phyloP scores from a whole-genome alignment of 179 eudicot species.

The Sideroxylon spinosum region DNA sequence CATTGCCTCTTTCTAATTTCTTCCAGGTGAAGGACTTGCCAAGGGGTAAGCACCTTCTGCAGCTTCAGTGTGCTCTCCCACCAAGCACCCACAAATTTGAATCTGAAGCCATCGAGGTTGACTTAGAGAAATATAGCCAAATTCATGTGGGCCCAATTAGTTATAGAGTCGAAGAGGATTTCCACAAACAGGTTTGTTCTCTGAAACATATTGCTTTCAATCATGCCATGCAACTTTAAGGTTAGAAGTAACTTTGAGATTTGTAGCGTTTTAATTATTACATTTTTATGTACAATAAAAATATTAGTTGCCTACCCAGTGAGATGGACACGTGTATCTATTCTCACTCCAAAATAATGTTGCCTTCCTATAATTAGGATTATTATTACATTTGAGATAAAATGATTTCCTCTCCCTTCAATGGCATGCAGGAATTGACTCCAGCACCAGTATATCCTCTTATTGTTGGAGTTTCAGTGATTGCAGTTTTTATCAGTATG shows the following conservation, averaged over 20 bases:
- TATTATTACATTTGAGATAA: background rate
- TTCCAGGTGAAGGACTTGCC: constrained; percentile 91
- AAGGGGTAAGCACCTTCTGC: constrained; percentile 75
- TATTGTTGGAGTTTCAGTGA: constrained; percentile 67
- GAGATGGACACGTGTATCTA: background rate
- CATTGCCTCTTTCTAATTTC: constrained; percentile 82
- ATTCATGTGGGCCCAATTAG: constrained; percentile 74
- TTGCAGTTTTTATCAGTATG: constrained; percentile 70
- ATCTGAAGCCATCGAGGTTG: constrained; percentile 81
- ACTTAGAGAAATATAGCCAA: constrained; percentile 60
- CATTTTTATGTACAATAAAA: background rate
- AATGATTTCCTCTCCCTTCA: background rate
- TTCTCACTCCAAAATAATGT: background rate
- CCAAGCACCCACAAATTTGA: constrained; percentile 60
- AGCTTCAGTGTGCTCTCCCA: constrained; percentile 63
- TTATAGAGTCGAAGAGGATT: constrained; percentile 59
- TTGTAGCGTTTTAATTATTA: background rate
- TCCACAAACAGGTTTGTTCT: constrained; percentile 64
- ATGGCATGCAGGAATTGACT: constrained; percentile 68
- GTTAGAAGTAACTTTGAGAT: background rate
- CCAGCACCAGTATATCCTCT: constrained; percentile 82
- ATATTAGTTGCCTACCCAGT: background rate
- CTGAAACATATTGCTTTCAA: background rate
- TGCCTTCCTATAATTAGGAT: background rate
- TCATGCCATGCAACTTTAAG: background rate